These are phyloP conservation scores for Prinsepia uniflora DNA, from an alignment of 306 rosid genomes.

Conservation along the genomic window DNA sequence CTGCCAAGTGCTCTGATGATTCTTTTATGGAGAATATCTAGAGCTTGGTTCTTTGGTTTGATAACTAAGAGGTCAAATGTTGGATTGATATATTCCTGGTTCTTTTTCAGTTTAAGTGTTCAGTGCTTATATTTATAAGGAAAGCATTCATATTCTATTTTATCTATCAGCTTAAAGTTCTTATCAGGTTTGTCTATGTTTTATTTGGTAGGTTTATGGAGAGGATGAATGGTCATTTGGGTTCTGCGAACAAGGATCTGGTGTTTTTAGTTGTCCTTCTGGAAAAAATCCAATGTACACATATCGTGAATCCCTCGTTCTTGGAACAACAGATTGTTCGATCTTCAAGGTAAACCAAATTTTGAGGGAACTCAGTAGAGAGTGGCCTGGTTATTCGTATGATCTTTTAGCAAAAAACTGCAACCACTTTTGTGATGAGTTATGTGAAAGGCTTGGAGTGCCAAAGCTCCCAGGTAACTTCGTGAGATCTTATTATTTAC, in stretches of 20 bases:
- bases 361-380: constrained; percentile 93
- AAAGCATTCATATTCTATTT: neutral
- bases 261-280: constrained; percentile 95
- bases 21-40: neutral
- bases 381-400: constrained; percentile 88
- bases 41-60: neutral
- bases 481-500: neutral
- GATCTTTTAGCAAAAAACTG: constrained; percentile 92
- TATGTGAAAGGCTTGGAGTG: constrained; percentile 82
- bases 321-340: constrained; percentile 68
- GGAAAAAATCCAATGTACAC: constrained; percentile 94
- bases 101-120: no score
- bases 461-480: constrained; percentile 88
- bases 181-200: constrained; percentile 19
- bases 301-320: constrained; percentile 66
- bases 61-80: no score
- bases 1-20: neutral
- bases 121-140: no score
- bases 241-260: constrained; percentile 92
- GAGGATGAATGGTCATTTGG: constrained; percentile 99
- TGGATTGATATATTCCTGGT: no score
- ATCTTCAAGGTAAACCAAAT: constrained; percentile 79
- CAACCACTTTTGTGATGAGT: constrained; percentile 96
- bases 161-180: constrained; percentile 3
- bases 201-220: constrained; percentile 60